A percentile compares a stretch with the other conserved stretches of the same genome.
Evolutionary conservation across 306 rosid species (phyloP).

Genomic region (Trifolium fragiferum): DNA sequence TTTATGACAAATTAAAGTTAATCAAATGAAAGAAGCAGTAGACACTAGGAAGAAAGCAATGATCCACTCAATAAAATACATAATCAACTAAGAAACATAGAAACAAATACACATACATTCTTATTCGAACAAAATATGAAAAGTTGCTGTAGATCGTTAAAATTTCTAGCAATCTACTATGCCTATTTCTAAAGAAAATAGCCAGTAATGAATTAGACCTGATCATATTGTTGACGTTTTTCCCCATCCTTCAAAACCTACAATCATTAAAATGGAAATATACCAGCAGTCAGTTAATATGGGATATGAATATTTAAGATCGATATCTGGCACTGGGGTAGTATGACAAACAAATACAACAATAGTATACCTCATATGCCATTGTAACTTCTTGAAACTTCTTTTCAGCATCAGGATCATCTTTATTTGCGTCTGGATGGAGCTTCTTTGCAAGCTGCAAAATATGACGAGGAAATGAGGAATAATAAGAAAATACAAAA

Average conservation of each 20-base stretch:
- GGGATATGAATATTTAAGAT: slow-evolving; percentile 15
- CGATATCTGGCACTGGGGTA: background rate
- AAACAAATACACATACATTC: slow-evolving; percentile 32
- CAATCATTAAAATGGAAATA: slow-evolving; percentile 15
- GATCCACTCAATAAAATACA: slow-evolving; percentile 33
- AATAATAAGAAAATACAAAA: background rate
- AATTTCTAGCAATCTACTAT: slow-evolving; percentile 12
- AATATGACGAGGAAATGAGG: slow-evolving; percentile 38
- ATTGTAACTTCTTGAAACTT: slow-evolving; percentile 91
- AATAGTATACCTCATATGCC: slow-evolving; percentile 83
- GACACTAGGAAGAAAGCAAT: slow-evolving; percentile 33
- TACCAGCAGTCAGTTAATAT: slow-evolving; percentile 4
- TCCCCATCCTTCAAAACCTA: slow-evolving; percentile 93
- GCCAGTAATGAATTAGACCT: slow-evolving; percentile 56
- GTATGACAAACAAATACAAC: slow-evolving; percentile 11
- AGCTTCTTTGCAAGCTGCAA: slow-evolving; percentile 91
- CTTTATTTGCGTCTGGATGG: slow-evolving; percentile 95
- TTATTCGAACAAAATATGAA: background rate
- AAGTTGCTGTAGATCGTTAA: slow-evolving; percentile 3
- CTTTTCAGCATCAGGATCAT: slow-evolving; percentile 89
- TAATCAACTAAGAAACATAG: slow-evolving; percentile 17
- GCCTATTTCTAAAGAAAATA: background rate
- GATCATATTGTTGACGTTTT: slow-evolving; percentile 81
- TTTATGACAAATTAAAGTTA: slow-evolving; percentile 31
- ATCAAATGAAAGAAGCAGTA: slow-evolving; percentile 16